These are phyloP conservation scores for Salpingoeca rosetta DNA, from an alignment of 78 protist species.

Conservation along the genomic window DNA sequence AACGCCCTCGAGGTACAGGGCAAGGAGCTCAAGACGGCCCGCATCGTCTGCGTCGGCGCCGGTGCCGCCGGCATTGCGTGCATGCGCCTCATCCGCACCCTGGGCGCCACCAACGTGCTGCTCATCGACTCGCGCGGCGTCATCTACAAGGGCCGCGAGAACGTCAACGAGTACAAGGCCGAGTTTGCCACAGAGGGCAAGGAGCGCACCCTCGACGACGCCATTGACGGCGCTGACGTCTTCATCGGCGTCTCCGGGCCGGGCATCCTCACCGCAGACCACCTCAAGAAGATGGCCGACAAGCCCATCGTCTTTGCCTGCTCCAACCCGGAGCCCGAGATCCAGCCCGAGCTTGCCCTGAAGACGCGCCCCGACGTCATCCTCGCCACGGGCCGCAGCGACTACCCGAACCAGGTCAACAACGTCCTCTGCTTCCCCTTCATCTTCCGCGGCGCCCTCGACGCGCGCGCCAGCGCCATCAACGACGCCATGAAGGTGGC, in stretches of 20 bases:
- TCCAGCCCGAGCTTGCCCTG: slow-evolving; percentile 1
- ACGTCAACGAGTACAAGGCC: slow-evolving; percentile 1
- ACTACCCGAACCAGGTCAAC: slow-evolving; percentile 41
- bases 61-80: slow-evolving; percentile 39
- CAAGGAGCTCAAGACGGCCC: slow-evolving; percentile 24
- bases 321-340: slow-evolving; percentile 39
- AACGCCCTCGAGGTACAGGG: slow-evolving; percentile 19
- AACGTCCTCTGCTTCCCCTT: slow-evolving; percentile 34
- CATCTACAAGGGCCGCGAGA: slow-evolving; percentile 9
- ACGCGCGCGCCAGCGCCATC: slow-evolving; percentile 19
- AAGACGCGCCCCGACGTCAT: slow-evolving; percentile 13
- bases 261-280: neutral
- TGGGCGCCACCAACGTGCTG: slow-evolving; percentile 28
- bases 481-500: slow-evolving; percentile 39
- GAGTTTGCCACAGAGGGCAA: slow-evolving; percentile 13
- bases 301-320: slow-evolving; percentile 29
- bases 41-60: slow-evolving; percentile 21
- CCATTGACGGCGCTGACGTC: slow-evolving; percentile 34
- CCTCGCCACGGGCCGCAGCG: slow-evolving; percentile 26
- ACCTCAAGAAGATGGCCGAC: slow-evolving; percentile 7
- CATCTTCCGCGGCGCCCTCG: slow-evolving; percentile 39
- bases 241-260: slow-evolving; percentile 30
- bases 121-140: slow-evolving; percentile 25
- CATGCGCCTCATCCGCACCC: neutral
- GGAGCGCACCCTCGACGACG: slow-evolving; percentile 11